Percentiles rank a stretch among this genome's conserved stretches.
Evolutionary conservation across 1,284 basidiomycete species (phyloP).

Genomic region (Mycosarcoma maydis): DNA sequence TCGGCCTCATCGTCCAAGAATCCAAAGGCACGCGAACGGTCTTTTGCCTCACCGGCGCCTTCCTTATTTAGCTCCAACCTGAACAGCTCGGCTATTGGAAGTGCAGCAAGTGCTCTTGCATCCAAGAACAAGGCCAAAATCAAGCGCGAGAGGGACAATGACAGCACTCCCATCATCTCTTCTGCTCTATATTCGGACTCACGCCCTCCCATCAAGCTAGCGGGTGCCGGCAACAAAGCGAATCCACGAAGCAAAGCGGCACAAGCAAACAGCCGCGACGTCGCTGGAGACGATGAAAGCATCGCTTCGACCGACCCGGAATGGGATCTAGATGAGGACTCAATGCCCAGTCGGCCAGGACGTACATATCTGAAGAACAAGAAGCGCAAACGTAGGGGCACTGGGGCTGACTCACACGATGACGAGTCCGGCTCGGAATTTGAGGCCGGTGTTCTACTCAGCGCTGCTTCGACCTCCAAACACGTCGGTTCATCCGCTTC

Average conservation of each 20-base stretch:
- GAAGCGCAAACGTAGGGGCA: constrained; percentile 45
- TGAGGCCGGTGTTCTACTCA: constrained; percentile 36
- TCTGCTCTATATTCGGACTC: constrained; percentile 29
- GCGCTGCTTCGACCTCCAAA: constrained; percentile 15
- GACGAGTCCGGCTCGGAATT: constrained; percentile 50
- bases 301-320: constrained; percentile 46
- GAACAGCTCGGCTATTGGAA: constrained; percentile 25
- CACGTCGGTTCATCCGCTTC: constrained; percentile 13
- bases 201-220: constrained; percentile 19
- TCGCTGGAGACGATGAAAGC: constrained; percentile 44
- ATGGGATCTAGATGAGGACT: constrained; percentile 56
- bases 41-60: constrained; percentile 37
- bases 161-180: constrained; percentile 26
- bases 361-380: constrained; percentile 50
- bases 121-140: constrained; percentile 41
- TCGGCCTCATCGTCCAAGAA: constrained; percentile 17
- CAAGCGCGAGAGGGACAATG: constrained; percentile 45
- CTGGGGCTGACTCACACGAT: constrained; percentile 35
- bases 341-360: constrained; percentile 50
- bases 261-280: constrained; percentile 22
- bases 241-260: constrained; percentile 34
- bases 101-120: constrained; percentile 4
- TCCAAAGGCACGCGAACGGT: constrained; percentile 32
- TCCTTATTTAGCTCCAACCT: constrained; percentile 8
- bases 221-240: constrained; percentile 19